A percentile compares a stretch with the other conserved stretches of the same genome.
These are phyloP conservation scores for Beta macrorhiza DNA, from an alignment of 179 eudicot genomes.

Conservation along the genomic window DNA sequence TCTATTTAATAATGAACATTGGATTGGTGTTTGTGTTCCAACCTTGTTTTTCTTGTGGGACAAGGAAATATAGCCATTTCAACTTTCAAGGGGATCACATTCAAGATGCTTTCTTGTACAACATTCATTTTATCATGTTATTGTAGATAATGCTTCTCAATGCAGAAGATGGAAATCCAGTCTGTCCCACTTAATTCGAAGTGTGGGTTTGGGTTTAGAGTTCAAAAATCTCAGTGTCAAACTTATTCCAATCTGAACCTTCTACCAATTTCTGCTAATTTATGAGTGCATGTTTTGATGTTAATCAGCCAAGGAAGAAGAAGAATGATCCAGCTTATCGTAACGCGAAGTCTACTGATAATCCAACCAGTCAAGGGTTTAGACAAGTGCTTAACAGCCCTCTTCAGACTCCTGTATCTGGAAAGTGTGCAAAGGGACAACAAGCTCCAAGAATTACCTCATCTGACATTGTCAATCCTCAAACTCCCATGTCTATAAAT, in stretches of 20 bases:
- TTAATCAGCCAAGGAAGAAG: constrained; percentile 63
- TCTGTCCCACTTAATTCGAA: not conserved
- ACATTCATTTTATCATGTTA: not conserved
- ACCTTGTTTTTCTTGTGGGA: not conserved
- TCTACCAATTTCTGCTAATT: not conserved
- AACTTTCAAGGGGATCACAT: not conserved
- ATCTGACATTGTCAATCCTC: constrained; percentile 47
- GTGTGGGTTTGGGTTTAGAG: constrained; percentile 1
- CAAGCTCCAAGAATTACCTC: constrained; percentile 53
- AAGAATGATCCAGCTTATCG: constrained; percentile 48
- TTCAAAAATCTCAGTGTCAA: not conserved
- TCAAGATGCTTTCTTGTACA: no score
- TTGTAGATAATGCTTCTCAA: not conserved
- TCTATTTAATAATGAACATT: not conserved
- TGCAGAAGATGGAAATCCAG: not conserved
- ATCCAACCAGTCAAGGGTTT: constrained; percentile 39
- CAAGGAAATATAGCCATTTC: not conserved
- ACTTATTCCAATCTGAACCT: not conserved
- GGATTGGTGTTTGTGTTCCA: not conserved
- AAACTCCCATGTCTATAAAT: constrained; percentile 50
- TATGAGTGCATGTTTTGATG: constrained; percentile 19
- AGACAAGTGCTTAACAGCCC: constrained; percentile 53
- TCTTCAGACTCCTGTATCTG: constrained; percentile 63
- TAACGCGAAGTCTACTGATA: constrained; percentile 47
- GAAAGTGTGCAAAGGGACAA: constrained; percentile 53